These are phyloP conservation scores for Saturnispora diversa DNA, from an alignment of 805 yeast species.

Conservation along the genomic window DNA sequence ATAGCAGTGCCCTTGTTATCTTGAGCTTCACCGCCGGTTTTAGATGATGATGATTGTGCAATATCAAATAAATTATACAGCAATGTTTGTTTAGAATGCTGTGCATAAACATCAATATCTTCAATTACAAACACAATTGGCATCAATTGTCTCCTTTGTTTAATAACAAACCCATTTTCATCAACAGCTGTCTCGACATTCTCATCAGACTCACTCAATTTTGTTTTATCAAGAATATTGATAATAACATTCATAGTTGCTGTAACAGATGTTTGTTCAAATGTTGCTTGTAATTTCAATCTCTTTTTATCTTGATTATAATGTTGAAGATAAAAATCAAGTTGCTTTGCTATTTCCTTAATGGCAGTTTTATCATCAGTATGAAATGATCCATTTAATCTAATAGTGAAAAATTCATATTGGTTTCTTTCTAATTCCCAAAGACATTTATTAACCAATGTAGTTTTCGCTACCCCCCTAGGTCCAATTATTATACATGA, in stretches of 20 bases:
- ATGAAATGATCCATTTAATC: constrained; percentile 65
- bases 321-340: constrained; percentile 38
- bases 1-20: constrained; percentile 50
- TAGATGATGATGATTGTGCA: constrained; percentile 44
- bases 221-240: constrained; percentile 39
- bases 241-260: constrained; percentile 57
- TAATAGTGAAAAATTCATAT: constrained; percentile 52
- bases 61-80: constrained; percentile 83
- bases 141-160: constrained; percentile 26
- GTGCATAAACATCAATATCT: constrained; percentile 74
- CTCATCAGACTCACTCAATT: constrained; percentile 15
- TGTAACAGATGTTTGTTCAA: constrained; percentile 46
- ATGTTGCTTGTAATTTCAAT: constrained; percentile 15
- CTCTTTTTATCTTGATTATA: constrained; percentile 16
- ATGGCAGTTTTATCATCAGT: constrained; percentile 71
- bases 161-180: constrained; percentile 18
- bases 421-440: constrained; percentile 32
- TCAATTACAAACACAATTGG: constrained; percentile 76
- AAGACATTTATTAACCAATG: constrained; percentile 52
- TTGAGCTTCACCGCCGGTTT: constrained; percentile 20
- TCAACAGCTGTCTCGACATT: constrained; percentile 18
- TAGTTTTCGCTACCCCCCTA: constrained; percentile 66
- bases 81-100: constrained; percentile 67
- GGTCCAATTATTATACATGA: constrained; percentile 79
- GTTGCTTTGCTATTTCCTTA: constrained; percentile 76